Evolutionary conservation across 2,329 filamentous ascomycete genomes (phyloP).

Genomic region (Sarocladium brachiariae): DNA sequence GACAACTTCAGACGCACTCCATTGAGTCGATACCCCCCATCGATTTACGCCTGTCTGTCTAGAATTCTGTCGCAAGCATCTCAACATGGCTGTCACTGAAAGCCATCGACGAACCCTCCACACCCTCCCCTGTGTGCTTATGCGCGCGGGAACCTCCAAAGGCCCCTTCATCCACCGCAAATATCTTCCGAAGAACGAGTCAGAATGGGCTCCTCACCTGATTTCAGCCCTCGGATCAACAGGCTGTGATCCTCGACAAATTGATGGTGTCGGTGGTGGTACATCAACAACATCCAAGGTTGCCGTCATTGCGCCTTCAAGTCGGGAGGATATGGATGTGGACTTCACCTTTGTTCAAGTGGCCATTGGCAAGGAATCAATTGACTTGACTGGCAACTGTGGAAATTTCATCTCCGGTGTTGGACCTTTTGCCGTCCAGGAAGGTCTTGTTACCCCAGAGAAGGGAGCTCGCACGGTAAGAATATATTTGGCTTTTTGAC

Average conservation of each 20-base stretch:
- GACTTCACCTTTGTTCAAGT: conserved; percentile 59
- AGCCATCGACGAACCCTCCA: conserved; percentile 14
- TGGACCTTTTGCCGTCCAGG: conserved; percentile 52
- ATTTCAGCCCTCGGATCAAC: conserved; percentile 46
- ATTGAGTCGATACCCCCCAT: background rate
- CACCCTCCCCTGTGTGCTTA: conserved; percentile 45
- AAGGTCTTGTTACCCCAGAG: conserved; percentile 30
- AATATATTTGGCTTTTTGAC: conserved; percentile 13
- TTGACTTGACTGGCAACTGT: conserved; percentile 56
- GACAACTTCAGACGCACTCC: background rate
- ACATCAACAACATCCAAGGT: conserved; percentile 57
- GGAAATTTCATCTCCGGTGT: conserved; percentile 57
- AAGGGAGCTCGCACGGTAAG: conserved; percentile 20
- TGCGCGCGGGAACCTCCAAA: conserved; percentile 57
- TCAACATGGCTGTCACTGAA: conserved; percentile 10
- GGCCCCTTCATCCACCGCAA: conserved; percentile 50
- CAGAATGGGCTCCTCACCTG: conserved; percentile 47
- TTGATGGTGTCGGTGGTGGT: conserved; percentile 57
- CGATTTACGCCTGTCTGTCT: background rate
- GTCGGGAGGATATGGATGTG: conserved; percentile 40
- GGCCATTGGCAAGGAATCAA: conserved; percentile 44
- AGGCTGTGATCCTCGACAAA: conserved; percentile 48
- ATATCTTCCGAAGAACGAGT: conserved; percentile 39
- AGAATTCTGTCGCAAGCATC: background rate
- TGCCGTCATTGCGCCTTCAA: conserved; percentile 41